Evolutionary conservation across 1,139 yeast genomes (phyloP), one percentile per base, ranked within the genome.

Genomic region (Candida smagusa): DNA sequence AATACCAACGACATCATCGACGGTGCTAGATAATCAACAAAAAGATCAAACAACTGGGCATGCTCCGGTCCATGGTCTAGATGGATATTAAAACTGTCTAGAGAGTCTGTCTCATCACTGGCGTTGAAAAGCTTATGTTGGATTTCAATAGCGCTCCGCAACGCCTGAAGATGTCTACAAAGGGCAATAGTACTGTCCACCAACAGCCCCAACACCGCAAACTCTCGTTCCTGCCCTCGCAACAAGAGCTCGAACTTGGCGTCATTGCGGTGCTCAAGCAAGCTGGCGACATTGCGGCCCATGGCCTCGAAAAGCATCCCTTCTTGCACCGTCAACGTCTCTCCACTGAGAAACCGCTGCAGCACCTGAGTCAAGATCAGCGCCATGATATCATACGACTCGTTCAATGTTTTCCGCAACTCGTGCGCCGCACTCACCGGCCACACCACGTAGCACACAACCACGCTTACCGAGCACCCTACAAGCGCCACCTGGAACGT

Each of bases 21-120:
- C 0, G 95, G 94, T 0, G 90, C 85, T 34, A 86, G 63, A 48
- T 81, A 72, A 46, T 73, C 74, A 2, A 82, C 79, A 56, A 85
- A 86, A 31, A 82, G 54, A 39, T 79, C 80, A 56, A 84, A 84
- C 13, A 84, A 28, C 25, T 30, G 23, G 12, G 9, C 22, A 12
- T 30, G 36, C 23, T 2, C 47, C 41, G 2, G 57, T 24, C 38
- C 30, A 12, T 47, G 51, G 9, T 53, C 45, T 3, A 16, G 19
- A 2, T 42, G 51, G 9, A 19, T 35, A 0, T n/a, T 28, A 9
- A 42, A 42, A 22, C 31, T 32, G 19, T 35, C 35, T 7, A 32
- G 5, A 24, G 26, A 28, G 3, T 38, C 35, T 28, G 60, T 70
- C 12, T 11, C 23, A 22, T 21, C 26, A 11, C 16, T 23, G 22